Conservation (phyloP, 2,329 filamentous ascomycete species). For the Scytalidium sp. region DNA sequence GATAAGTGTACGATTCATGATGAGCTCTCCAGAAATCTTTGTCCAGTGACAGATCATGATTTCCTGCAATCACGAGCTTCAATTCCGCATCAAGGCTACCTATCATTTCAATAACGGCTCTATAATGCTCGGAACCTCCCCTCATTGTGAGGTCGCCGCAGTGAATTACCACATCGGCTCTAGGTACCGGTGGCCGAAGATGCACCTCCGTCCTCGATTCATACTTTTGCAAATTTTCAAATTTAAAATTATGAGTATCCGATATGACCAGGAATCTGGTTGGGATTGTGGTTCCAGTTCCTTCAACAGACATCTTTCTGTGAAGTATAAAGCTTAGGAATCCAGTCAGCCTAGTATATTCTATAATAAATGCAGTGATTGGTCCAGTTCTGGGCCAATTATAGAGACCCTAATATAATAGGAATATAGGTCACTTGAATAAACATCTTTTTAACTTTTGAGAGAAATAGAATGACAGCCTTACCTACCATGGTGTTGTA, state of each 20-base stretch:
- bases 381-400: too few species aligned
- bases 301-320: not conserved
- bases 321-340: too few species aligned
- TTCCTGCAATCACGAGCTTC: constrained; percentile 60
- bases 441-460: too few species aligned
- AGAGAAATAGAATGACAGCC: too few species aligned
- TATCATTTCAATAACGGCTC: constrained; percentile 17
- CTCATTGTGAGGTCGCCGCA: constrained; percentile 34
- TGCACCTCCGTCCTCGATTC: not conserved
- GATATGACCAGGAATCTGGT: constrained; percentile 26
- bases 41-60: constrained; percentile 59
- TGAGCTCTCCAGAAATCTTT: constrained; percentile 3
- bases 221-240: constrained; percentile 11
- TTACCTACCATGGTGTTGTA: too few species aligned
- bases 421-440: too few species aligned
- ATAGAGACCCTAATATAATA: too few species aligned
- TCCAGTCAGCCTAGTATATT: too few species aligned
- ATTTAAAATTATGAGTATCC: constrained; percentile 25
- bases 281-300: constrained; percentile 5
- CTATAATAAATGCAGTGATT: too few species aligned
- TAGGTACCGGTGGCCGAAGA: constrained; percentile 5
- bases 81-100: constrained; percentile 44
- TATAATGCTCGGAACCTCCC: constrained; percentile 21
- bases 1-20: not conserved
- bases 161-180: constrained; percentile 33